Base-by-base conservation (phyloP, 345 rosid species). In the Brassica rapa region DNA sequence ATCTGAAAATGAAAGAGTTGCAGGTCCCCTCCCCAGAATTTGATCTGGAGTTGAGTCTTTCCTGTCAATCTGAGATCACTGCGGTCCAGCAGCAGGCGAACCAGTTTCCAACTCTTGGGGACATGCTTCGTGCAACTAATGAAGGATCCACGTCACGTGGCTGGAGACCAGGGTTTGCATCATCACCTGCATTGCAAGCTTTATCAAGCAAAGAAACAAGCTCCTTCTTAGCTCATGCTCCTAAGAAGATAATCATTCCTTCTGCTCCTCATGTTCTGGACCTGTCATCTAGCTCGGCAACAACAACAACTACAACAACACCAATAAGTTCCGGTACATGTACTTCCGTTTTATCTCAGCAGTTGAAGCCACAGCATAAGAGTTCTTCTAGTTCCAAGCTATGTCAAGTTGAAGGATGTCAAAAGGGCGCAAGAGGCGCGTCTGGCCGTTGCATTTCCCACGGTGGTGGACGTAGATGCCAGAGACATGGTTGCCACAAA, bases 341-440 rank as follows among this genome's bases (percentile, higher is more conserved):
- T 75, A 85, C 90, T 86, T 91, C 96, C 73, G 90, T 89, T 90
- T 83, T 88, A 77, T 80, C 91, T 75, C 88, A 70, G 57, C 89
- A 72, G 85, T 94, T 77, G 66, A 89, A 81, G 78, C 81, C 85
- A 76, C 87, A 85, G 70, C 88, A 84, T 60, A 90, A 93, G 61
- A 80, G 71, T 72, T 82, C 82, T 76, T 79, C 82, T 79, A 75
- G 84, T 82, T 86, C 91, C 70, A 95, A 91, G 85, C 80, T 77
- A 73, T 95, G 99, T 79, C 96, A 85, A 87, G 83, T 93, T 35
- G 97, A 95, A 79, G 99, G 99, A 71, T 95, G 99, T 83, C 96
- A 87, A 63, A 95, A 93, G 85, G 97, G 99, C 63, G 99, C 99
- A 61, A 93, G 99, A 86, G 98, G 99, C 77, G 98, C 99, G 66